A percentile compares a stretch with the other conserved stretches of the same genome.
These are phyloP conservation scores for Penicillium crustosum DNA, from an alignment of 2,329 filamentous ascomycete genomes.

Conservation along the genomic window DNA sequence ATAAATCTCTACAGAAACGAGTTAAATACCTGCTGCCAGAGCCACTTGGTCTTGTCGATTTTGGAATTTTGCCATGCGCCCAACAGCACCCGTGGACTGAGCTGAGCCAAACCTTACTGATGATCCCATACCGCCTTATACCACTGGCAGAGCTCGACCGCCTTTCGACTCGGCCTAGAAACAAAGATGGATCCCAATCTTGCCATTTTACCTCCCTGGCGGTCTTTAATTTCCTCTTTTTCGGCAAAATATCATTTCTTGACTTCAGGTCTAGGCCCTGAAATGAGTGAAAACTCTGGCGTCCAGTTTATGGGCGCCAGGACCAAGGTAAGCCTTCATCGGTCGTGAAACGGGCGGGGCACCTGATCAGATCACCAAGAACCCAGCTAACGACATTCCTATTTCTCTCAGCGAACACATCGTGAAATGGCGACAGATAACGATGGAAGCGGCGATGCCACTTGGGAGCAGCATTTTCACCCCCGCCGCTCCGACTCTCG, in stretches of 20 bases:
- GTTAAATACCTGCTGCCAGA: neutral
- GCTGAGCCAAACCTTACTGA: neutral
- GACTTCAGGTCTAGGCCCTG: slow-evolving; percentile 3
- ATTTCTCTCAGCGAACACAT: slow-evolving; percentile 33
- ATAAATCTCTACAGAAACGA: neutral
- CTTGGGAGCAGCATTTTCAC: slow-evolving; percentile 30
- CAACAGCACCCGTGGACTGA: too few relatives aligned
- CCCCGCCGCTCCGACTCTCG: slow-evolving; percentile 22
- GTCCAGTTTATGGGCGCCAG: slow-evolving; percentile 39
- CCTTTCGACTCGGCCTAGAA: slow-evolving; percentile 8
- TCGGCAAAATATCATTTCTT: neutral
- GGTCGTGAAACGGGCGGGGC: slow-evolving; percentile 26
- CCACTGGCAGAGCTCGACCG: neutral
- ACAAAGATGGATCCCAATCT: slow-evolving; percentile 9
- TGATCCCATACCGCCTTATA: neutral
- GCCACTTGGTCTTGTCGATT: neutral
- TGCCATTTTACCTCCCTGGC: slow-evolving; percentile 1
- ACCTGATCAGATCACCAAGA: slow-evolving; percentile 12
- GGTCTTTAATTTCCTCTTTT: slow-evolving; percentile 2
- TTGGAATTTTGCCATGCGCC: neutral
- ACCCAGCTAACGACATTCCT: slow-evolving; percentile 19
- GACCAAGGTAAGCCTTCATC: slow-evolving; percentile 37
- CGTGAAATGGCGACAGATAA: slow-evolving; percentile 39
- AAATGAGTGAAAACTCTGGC: slow-evolving; percentile 40
- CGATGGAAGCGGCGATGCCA: slow-evolving; percentile 25